Evolutionary conservation across 768 basidiomycete genomes (phyloP).

Genomic region (Rhizopogon vinicolor): DNA sequence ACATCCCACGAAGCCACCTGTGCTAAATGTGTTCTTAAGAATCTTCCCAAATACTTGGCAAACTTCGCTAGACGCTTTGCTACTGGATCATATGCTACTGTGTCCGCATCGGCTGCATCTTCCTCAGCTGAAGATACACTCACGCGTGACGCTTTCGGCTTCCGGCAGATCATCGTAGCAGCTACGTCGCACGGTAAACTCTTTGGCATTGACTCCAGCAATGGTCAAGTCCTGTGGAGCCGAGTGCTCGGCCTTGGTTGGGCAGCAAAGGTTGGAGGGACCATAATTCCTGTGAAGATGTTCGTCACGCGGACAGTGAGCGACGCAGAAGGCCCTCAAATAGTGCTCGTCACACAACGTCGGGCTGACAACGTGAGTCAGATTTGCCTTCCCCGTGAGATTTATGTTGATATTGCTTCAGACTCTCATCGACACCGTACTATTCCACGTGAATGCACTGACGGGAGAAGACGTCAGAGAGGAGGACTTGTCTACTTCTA

Average conservation of each 20-base stretch:
- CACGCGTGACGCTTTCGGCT: conserved; percentile 75
- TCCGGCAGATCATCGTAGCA: conserved; percentile 76
- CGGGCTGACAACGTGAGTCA: conserved; percentile 55
- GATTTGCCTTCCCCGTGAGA: background rate
- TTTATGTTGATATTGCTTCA: conserved; percentile 18
- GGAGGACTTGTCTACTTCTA: conserved; percentile 13
- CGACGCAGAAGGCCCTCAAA: conserved; percentile 45
- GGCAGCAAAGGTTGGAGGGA: conserved; percentile 53
- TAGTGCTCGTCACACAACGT: conserved; percentile 59
- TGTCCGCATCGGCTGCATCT: conserved; percentile 21
- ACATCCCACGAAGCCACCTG: background rate
- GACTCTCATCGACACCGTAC: conserved; percentile 63
- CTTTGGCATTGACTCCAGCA: conserved; percentile 78
- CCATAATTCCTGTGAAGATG: conserved; percentile 54
- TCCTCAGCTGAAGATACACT: conserved; percentile 33
- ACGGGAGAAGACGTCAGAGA: conserved; percentile 58
- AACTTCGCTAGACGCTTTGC: conserved; percentile 70
- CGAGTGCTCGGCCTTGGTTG: conserved; percentile 71
- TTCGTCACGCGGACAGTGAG: conserved; percentile 46
- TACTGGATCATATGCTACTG: conserved; percentile 59
- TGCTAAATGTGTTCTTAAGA: conserved; percentile 30
- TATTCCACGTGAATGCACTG: conserved; percentile 75
- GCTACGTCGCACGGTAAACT: conserved; percentile 68
- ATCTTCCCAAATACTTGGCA: conserved; percentile 64
- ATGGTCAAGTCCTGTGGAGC: conserved; percentile 77